Conservation (phyloP, 331 rosid species). For the Spiraea crenata region DNA sequence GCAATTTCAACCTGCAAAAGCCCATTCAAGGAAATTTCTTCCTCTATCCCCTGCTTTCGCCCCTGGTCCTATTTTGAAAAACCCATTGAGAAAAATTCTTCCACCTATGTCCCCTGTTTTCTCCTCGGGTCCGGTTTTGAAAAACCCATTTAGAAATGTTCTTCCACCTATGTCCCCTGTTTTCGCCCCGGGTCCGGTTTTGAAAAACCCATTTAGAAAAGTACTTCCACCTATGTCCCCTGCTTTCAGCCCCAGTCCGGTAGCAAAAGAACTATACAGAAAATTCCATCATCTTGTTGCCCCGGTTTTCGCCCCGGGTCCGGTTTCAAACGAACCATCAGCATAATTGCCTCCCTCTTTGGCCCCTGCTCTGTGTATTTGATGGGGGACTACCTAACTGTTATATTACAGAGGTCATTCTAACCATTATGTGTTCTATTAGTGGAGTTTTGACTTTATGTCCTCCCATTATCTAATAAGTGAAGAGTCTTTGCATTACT, state of each 20-base stretch:
- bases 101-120: too few species aligned
- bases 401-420: too few species aligned
- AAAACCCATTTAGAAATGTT: too few species aligned
- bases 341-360: neutral
- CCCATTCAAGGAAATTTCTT: too few species aligned
- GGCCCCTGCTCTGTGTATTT: neutral
- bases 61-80: neutral
- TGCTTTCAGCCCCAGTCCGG: neutral
- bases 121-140: neutral
- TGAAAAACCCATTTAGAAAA: too few species aligned
- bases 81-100: neutral
- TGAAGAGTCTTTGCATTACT: too few species aligned
- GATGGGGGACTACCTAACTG: too few species aligned
- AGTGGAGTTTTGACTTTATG: too few species aligned
- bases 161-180: too few species aligned
- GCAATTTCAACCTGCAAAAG: too few species aligned
- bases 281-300: neutral
- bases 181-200: neutral
- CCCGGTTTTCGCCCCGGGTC: neutral
- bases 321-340: neutral
- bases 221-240: neutral
- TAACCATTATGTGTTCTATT: too few species aligned
- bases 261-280: neutral
- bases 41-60: neutral
- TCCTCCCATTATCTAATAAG: too few species aligned